Evolutionary conservation across 2,329 filamentous ascomycete species (phyloP), one percentile per base, ranked within the genome.

Genomic region (Aspergillus candidus): DNA sequence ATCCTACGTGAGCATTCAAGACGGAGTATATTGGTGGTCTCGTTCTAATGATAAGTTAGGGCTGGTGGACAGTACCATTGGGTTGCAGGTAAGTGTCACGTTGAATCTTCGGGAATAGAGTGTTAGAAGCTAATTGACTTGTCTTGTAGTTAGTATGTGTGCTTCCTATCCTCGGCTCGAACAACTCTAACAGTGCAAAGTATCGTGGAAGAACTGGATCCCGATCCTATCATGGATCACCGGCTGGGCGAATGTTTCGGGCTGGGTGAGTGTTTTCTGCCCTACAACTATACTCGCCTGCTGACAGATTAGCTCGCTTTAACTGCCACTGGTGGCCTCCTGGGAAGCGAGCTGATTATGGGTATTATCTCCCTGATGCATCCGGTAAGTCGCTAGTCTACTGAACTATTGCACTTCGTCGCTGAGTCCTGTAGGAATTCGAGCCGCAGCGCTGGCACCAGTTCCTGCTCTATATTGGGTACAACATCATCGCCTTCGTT

Each of bases 401-500:
- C 6, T 7, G 22, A 27, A 10, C 22, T 27, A 27, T 6, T 27
- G 22, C 22, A 37, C 14, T 10, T 22, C 30, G 4, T 4, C 31
- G 15, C 10, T 17, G 10, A 10, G 14, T 1, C 11, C 30, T 34
- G 5, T 27, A 55, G 62, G 35, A 35, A 39, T 87, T 82, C 57
- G 68, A 72, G 15, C 47, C 76, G 2, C 63, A 83, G 56, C 57
- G 77, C 3, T 88, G 83, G 81, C 83, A 88, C 54, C 80, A 86
- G 51, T 88, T 88, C 62, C 68, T 87, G 22, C 82, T 88, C 38
- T 88, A 87, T 62, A 73, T 84, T 35, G 82, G 64, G 6, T 83
- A 81, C 58, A 82, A 79, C 5, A 46, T 80, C 15, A 63, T 77
- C 12, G 80, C 80, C 3, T 78, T 86, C 46, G 44, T 77, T 38